Conservation (phyloP, 31 red algal genomes). For the Endocladia muricata region DNA sequence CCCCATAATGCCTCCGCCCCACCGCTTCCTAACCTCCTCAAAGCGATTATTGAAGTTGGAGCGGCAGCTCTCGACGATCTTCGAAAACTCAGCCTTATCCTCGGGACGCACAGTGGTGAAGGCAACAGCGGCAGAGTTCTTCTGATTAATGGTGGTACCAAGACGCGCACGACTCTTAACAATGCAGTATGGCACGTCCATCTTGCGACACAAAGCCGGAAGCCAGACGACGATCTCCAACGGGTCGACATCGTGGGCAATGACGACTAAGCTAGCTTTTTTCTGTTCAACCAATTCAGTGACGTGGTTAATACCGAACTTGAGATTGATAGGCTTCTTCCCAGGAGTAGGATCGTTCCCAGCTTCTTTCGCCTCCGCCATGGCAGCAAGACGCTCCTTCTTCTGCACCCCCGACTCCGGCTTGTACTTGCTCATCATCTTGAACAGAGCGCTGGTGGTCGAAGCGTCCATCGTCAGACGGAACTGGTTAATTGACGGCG, state of each 20-base stretch:
- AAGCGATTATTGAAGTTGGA: constrained; percentile 90
- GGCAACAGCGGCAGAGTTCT: constrained; percentile 75
- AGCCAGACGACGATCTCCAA: constrained; percentile 96
- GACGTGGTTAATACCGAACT: constrained; percentile 97
- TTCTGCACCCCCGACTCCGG: constrained; percentile 84
- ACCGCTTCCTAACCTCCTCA: constrained; percentile 91
- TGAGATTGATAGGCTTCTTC: constrained; percentile 90
- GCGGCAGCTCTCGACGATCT: constrained; percentile 77
- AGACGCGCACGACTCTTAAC: constrained; percentile 86
- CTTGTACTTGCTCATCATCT: constrained; percentile 91
- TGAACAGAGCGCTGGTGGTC: constrained; percentile 69
- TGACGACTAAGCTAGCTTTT: constrained; percentile 89
- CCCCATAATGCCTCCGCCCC: constrained; percentile 98
- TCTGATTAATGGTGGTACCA: constrained; percentile 74
- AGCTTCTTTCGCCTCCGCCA: constrained; percentile 80
- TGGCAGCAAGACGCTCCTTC: constrained; percentile 74
- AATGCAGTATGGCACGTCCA: constrained; percentile 98
- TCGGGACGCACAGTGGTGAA: constrained; percentile 81
- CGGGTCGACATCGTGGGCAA: constrained; percentile 98
- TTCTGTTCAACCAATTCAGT: constrained; percentile 94
- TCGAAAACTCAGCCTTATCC: constrained; percentile 92
- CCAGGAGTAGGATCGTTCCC: constrained; percentile 69
- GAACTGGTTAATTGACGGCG: constrained; percentile 96
- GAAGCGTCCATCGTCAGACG: constrained; percentile 88
- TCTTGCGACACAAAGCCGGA: constrained; percentile 94